A percentile compares a stretch with the other conserved stretches of the same genome.
Conservation (phyloP, 306 rosid genomes). For the Herpetospermum pedunculosum region DNA sequence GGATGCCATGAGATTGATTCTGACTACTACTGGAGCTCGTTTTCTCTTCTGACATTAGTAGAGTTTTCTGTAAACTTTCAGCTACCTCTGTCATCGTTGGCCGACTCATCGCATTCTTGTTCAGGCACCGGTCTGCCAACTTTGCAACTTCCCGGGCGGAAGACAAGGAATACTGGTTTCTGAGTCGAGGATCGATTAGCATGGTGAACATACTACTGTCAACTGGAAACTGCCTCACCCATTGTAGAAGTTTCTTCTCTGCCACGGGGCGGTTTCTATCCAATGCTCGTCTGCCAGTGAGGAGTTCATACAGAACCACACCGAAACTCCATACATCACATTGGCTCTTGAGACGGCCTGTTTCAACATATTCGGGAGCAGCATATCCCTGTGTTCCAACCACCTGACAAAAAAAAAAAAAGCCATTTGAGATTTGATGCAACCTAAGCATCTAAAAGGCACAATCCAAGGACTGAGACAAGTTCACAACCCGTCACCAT, state of each 20-base stretch:
- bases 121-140: conserved; percentile 76
- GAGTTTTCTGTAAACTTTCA: conserved; percentile 55
- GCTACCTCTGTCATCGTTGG: conserved; percentile 65
- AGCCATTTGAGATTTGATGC: neutral
- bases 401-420: conserved; percentile 34
- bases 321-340: conserved; percentile 90
- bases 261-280: conserved; percentile 39
- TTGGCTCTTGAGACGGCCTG: conserved; percentile 59
- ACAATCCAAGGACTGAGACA: neutral
- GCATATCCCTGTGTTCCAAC: conserved; percentile 95
- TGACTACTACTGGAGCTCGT: conserved; percentile 13
- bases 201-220: conserved; percentile 46
- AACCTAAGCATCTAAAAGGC: neutral
- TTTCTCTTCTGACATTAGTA: conserved; percentile 32
- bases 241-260: conserved; percentile 69
- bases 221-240: conserved; percentile 75
- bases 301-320: conserved; percentile 86
- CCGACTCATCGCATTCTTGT: conserved; percentile 59
- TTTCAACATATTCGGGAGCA: conserved; percentile 80
- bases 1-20: neutral
- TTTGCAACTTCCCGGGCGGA: conserved; percentile 58
- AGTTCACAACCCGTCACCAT: neutral
- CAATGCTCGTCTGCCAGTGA: conserved; percentile 65
- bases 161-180: conserved; percentile 36
- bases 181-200: conserved; percentile 63